phyloP scores from a whole-genome alignment of 2,329 filamentous ascomycete species.

The Aspergillus aculeatus region DNA sequence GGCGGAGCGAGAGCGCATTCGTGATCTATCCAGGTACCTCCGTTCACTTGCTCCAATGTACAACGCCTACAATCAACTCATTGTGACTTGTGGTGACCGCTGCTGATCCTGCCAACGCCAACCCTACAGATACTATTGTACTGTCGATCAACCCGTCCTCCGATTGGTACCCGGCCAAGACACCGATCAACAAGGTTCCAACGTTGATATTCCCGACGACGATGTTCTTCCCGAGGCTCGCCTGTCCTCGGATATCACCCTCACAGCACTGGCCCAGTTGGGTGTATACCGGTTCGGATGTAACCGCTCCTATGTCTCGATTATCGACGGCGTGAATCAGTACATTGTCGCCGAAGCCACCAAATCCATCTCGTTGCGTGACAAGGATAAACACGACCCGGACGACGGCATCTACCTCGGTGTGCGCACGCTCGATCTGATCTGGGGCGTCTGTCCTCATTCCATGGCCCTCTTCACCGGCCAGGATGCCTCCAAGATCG shows the following conservation, averaged over 20 bases:
- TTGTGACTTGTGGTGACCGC: background rate
- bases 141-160: slow-evolving; percentile 10
- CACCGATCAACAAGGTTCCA: background rate
- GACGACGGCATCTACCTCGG: slow-evolving; percentile 37
- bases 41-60: background rate
- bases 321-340: slow-evolving; percentile 52
- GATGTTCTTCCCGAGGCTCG: background rate
- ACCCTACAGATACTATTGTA: slow-evolving; percentile 16
- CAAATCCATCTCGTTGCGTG: slow-evolving; percentile 39
- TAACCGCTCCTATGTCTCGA: slow-evolving; percentile 50
- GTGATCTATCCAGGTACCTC: slow-evolving; percentile 16
- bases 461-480: slow-evolving; percentile 26
- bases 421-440: slow-evolving; percentile 22
- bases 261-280: slow-evolving; percentile 54
- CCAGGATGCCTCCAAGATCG: slow-evolving; percentile 14
- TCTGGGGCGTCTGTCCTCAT: slow-evolving; percentile 19
- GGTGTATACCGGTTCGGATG: slow-evolving; percentile 46
- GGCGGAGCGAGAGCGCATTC: slow-evolving; percentile 18
- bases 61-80: too few species aligned
- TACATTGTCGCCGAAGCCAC: slow-evolving; percentile 55
- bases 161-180: background rate
- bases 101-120: background rate
- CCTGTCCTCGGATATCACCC: slow-evolving; percentile 31
- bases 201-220: background rate
- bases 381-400: slow-evolving; percentile 24